These are phyloP conservation scores for Symbiodinium natans DNA, from an alignment of 73 alveolate genomes.

Conservation along the genomic window DNA sequence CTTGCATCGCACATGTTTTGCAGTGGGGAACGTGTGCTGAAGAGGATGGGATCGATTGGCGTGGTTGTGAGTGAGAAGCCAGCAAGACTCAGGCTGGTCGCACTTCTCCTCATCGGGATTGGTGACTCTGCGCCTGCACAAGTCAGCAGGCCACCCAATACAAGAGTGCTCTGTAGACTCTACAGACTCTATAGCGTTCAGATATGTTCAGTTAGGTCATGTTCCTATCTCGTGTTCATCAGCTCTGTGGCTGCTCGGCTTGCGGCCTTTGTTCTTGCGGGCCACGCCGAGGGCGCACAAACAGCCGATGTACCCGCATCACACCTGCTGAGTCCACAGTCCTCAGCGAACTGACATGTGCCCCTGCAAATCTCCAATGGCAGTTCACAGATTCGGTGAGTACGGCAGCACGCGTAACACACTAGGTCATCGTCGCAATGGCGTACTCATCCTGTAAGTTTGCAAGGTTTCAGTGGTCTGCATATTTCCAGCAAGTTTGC, in stretches of 20 bases:
- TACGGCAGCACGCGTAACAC: not conserved
- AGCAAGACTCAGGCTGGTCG: not conserved
- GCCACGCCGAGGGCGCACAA: conserved; percentile 73
- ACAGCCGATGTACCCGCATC: conserved; percentile 42
- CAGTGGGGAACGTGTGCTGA: too few relatives aligned
- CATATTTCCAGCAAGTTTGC: not conserved
- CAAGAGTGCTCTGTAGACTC: too few relatives aligned
- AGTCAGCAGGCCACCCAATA: too few relatives aligned
- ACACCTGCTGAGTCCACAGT: conserved; percentile 50
- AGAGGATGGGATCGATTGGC: too few relatives aligned
- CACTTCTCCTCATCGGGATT: conserved; percentile 86
- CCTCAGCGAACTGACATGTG: not conserved
- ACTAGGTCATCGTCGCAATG: conserved; percentile 26
- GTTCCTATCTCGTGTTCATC: too few relatives aligned
- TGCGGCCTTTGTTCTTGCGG: conserved; percentile 69
- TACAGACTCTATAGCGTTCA: too few relatives aligned
- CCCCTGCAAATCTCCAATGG: not conserved
- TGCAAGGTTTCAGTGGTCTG: not conserved
- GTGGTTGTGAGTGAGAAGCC: too few relatives aligned
- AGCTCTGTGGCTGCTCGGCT: too few relatives aligned
- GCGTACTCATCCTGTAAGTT: conserved; percentile 39
- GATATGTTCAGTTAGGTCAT: too few relatives aligned
- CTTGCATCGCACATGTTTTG: too few relatives aligned
- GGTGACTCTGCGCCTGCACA: conserved; percentile 61
- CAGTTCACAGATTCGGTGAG: too few relatives aligned